Percentiles rank a stretch among this genome's conserved stretches.
These are phyloP conservation scores for Ogataea wickerhamii DNA, from an alignment of 805 yeast species.

Conservation along the genomic window DNA sequence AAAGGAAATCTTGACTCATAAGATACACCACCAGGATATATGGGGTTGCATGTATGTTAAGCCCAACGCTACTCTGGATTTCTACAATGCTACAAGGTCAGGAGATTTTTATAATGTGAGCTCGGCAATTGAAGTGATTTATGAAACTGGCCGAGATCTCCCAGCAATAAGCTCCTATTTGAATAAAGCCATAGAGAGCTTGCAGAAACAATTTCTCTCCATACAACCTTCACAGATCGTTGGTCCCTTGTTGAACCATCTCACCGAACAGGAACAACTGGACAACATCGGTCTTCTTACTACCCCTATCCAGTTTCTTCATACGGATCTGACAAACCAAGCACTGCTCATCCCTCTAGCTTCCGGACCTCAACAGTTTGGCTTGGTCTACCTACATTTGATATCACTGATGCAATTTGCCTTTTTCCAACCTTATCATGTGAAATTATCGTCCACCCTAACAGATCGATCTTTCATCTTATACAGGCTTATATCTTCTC, in stretches of 20 bases:
- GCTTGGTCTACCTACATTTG: slow-evolving; percentile 62
- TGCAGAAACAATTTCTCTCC: slow-evolving; percentile 32
- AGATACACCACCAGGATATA: slow-evolving; percentile 50
- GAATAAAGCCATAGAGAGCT: slow-evolving; percentile 33
- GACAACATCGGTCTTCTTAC: slow-evolving; percentile 5
- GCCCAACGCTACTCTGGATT: slow-evolving; percentile 46
- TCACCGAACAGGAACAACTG: slow-evolving; percentile 5
- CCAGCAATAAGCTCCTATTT: slow-evolving; percentile 42
- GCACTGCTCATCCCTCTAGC: slow-evolving; percentile 47
- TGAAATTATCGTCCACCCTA: slow-evolving; percentile 42
- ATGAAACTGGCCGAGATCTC: slow-evolving; percentile 62
- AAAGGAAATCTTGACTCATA: slow-evolving; percentile 36
- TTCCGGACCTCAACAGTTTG: slow-evolving; percentile 66
- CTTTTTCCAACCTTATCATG: slow-evolving; percentile 53
- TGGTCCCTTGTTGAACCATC: slow-evolving; percentile 4
- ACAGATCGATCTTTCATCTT: slow-evolving; percentile 43
- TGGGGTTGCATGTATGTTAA: slow-evolving; percentile 59
- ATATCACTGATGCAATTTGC: slow-evolving; percentile 64
- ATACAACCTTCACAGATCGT: slow-evolving; percentile 13
- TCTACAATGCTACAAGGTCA: slow-evolving; percentile 34
- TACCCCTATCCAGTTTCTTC: slow-evolving; percentile 21
- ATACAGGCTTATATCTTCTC: slow-evolving; percentile 50
- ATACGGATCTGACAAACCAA: slow-evolving; percentile 41
- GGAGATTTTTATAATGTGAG: slow-evolving; percentile 19
- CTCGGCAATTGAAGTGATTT: slow-evolving; percentile 40